Base-by-base conservation (phyloP, 2,329 filamentous ascomycete genomes). In the Alternaria angustiovoidea region DNA sequence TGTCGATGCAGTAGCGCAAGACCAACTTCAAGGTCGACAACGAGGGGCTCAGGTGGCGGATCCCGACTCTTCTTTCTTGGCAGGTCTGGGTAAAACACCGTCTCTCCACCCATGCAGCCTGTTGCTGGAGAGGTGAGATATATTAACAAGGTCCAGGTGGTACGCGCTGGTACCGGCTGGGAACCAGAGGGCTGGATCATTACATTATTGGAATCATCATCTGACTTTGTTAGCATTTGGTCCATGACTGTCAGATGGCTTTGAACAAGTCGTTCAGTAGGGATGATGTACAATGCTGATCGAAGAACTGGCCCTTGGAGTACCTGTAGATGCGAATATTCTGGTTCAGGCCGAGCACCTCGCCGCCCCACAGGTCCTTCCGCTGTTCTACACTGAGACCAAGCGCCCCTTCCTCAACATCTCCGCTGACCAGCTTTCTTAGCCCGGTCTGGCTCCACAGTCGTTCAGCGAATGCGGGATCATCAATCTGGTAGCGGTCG, bases 251-350 rank as follows among this genome's bases (percentile, higher is more conserved):
- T 18, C 14, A 20, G 36, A 39, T 43, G 42, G 24, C 14, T 18
- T n/a, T n/a, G 30, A 20, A 14, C 22, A 28, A 14, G 34, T 30
- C 12, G 30, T 16, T 7, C 14, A 20, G 20, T n/a, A 16, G 48
- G 22, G 12, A 24, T 43, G 43, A 86, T 90, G 71, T 86, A 94
- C 92, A 97, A 77, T 97, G 94, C 70, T 92, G 90, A 73, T 93
- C 93, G 76, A 97, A 97, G 76, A 94, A 97, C 75, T 97, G 93
- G 0, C 92, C 92, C 66, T 90, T 87, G 1, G 85, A 87, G 78
- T 97, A 97, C 22, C 94, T 87, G 80, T 97, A 97, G 30, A 97
- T 87, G 34, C 94, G 86, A 56, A 97, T 96, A 67, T 96, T 96
- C 8, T 92, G 88, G 77, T 93, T 97, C 61, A 97, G 80, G 0